These are phyloP conservation scores for Penicillium silybi DNA, from an alignment of 495 filamentous ascomycete genomes.

Conservation along the genomic window DNA sequence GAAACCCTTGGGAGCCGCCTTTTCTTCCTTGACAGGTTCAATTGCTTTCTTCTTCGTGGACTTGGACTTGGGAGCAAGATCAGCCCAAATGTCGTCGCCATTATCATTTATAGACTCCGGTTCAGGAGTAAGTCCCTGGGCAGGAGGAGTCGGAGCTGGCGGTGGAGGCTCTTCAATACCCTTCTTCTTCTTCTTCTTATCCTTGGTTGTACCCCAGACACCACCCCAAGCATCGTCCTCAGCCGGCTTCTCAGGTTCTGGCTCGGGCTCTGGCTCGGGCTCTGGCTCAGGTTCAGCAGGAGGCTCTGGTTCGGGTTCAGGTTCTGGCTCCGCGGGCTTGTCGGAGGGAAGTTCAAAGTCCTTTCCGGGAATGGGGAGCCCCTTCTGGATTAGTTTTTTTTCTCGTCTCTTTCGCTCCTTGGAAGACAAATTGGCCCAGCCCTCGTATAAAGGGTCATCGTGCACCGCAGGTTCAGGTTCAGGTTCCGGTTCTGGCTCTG, in stretches of 20 bases:
- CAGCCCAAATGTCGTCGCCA: conserved; percentile 36
- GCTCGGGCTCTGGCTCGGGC: conserved; percentile 17
- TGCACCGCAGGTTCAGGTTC: conserved; percentile 26
- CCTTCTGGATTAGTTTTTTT: conserved; percentile 31
- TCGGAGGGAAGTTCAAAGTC: conserved; percentile 30
- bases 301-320: conserved; percentile 15
- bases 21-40: conserved; percentile 31
- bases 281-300: conserved; percentile 17
- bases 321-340: conserved; percentile 15
- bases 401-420: conserved; percentile 42
- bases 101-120: conserved; percentile 28
- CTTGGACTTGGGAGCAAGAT: conserved; percentile 28
- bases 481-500: conserved; percentile 26
- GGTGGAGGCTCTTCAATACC: conserved; percentile 36
- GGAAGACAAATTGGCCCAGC: conserved; percentile 31
- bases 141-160: conserved; percentile 50
- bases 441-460: conserved; percentile 37
- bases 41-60: conserved; percentile 34
- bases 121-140: conserved; percentile 44
- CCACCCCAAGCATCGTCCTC: conserved; percentile 32
- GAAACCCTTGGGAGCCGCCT: conserved; percentile 37
- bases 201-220: conserved; percentile 33
- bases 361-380: conserved; percentile 35
- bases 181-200: conserved; percentile 46
- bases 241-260: conserved; percentile 21